Evolutionary conservation across 1,139 yeast species (phyloP).

Genomic region (Pichia sp.): DNA sequence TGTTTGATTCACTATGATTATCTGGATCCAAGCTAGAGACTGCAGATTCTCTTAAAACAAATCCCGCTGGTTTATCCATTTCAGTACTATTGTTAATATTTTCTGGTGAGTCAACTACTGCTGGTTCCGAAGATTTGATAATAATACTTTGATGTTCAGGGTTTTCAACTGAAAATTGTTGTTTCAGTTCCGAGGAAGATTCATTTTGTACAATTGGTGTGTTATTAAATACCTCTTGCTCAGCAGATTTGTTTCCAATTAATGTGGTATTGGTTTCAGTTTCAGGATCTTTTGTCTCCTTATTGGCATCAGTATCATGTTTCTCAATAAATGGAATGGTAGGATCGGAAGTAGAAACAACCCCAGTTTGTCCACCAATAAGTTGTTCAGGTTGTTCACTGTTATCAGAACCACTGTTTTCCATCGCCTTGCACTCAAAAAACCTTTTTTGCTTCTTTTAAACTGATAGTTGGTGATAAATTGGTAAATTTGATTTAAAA

Average conservation of each 20-base stretch:
- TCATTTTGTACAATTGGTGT: neutral
- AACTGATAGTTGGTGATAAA: too few species aligned
- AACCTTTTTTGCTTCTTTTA: neutral
- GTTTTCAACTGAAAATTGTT: neutral
- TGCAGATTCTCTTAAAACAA: neutral
- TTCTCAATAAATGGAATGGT: neutral
- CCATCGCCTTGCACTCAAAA: neutral
- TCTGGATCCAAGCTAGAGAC: neutral
- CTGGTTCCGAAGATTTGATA: neutral
- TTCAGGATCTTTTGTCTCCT: neutral
- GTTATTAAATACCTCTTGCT: neutral
- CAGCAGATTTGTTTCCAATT: neutral
- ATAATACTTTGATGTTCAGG: neutral
- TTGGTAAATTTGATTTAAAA: neutral
- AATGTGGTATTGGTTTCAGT: too few species aligned
- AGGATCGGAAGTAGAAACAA: neutral
- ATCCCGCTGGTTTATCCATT: neutral
- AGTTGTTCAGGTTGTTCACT: neutral
- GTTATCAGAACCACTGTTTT: neutral
- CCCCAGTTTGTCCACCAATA: neutral
- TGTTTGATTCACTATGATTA: neutral
- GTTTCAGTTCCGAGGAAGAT: neutral
- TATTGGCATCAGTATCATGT: neutral
- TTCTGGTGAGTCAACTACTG: neutral
- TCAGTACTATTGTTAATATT: neutral